Base-by-base conservation (phyloP, 2,329 filamentous ascomycete species). In the Aspergillus pseudonomiae region DNA sequence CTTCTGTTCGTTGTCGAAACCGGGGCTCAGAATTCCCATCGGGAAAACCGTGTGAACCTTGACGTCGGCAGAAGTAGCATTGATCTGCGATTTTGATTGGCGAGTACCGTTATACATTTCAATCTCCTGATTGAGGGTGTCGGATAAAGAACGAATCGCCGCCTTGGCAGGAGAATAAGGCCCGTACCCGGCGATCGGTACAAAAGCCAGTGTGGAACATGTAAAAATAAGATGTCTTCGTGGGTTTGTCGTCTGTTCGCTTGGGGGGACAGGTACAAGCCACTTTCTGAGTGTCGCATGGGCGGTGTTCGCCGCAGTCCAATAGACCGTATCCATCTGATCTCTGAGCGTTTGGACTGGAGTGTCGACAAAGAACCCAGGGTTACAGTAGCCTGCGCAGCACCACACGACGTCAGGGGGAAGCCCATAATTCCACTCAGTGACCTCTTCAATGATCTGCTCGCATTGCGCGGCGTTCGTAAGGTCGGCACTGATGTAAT, bases 271-370 rank as follows among this genome's bases (percentile, higher is more conserved):
- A 7, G 80, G 74, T 16, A 76, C 78, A 52, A 93, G 86, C 94
- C 94, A 97, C 64, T 86, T 84, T 58, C 85, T 86, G 65, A 97
- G 81, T 21, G 91, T 88, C 24, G 92, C 89, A 75, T 96, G 93
- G 43, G 93, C 90, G 80, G 96, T 91, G 76, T 96, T 95, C 46
- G 90, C 90, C 34, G 89, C 88, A 56, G 92, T 91, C 85, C 90
- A 97, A 81, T 92, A 98, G 80, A 97, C 94, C 70, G 94, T 86
- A 74, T 97, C 92, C 92, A 97, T 97, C 77, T 96, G 92, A 67
- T 84, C 82, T 48, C 90, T 86, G 68, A 93, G 81, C 12, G 85
- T 86, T 9, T 88, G 81, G 59, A 92, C 81, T 10, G 90, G 84
- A 45, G 88, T 88, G 65, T 97, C 91, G 68, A 91, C 78, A 81